Percentiles rank a stretch among this genome's conserved stretches.
phyloP scores from a whole-genome alignment of 2,329 filamentous ascomycete genomes.

The Aspergillus clavatus region DNA sequence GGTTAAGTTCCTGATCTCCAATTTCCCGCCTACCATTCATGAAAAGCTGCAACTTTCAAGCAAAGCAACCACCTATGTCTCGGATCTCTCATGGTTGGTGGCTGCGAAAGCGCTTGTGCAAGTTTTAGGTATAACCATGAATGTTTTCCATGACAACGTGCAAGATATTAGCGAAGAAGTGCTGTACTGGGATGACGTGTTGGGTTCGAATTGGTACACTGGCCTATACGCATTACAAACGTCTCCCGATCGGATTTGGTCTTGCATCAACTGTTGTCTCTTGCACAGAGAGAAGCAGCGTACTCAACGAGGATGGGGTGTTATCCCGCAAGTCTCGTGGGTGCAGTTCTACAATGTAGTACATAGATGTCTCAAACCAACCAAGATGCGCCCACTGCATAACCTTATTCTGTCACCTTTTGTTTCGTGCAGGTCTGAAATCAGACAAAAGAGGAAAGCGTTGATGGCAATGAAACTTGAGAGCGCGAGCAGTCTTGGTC shows the following conservation, averaged over 20 bases:
- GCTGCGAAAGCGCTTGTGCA: conserved; percentile 91
- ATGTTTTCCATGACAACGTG: conserved; percentile 74
- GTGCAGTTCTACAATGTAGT: conserved; percentile 74
- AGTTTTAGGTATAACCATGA: conserved; percentile 74
- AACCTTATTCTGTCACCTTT: conserved; percentile 72
- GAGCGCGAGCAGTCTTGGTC: conserved; percentile 79
- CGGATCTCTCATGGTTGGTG: conserved; percentile 84
- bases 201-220: conserved; percentile 72
- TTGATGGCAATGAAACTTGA: conserved; percentile 71
- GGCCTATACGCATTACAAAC: conserved; percentile 83
- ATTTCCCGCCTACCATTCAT: conserved; percentile 28
- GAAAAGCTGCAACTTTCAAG: conserved; percentile 17
- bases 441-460: conserved; percentile 65
- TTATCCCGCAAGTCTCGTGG: conserved; percentile 44
- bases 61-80: conserved; percentile 52
- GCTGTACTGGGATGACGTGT: conserved; percentile 91
- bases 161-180: conserved; percentile 80
- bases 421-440: conserved; percentile 68
- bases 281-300: conserved; percentile 42
- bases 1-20: conserved; percentile 59
- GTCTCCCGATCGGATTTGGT: conserved; percentile 70
- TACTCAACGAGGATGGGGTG: conserved; percentile 9
- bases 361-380: conserved; percentile 66
- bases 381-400: conserved; percentile 66
- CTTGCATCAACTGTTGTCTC: conserved; percentile 63